Base-by-base conservation (phyloP, 495 filamentous ascomycete species). In the Jackrogersella minutella region DNA sequence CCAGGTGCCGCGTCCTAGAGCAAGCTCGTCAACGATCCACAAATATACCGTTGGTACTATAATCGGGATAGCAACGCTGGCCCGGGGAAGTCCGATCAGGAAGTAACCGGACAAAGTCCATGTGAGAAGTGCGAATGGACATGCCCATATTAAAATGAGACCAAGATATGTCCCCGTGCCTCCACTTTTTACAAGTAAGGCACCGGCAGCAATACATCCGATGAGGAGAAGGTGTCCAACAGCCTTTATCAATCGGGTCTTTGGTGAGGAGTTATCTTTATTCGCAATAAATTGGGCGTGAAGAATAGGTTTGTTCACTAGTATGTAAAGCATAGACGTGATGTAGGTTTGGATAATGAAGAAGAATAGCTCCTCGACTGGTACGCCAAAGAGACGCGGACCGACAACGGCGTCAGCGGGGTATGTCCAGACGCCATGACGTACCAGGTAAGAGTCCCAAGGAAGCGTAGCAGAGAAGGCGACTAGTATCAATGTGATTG, bases 301-400 rank as follows among this genome's bases (percentile, higher is more conserved):
- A 17, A 91, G 84, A 13, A 86, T 74, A 22, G 85, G 80, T 64
- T 88, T 90, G 72, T 82, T 91, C 5, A 86, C 65, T 2, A 91
- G 74, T 7, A 87, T 76, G 70, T 91, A 91, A 19, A 90, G 68
- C 26, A 90, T 71, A 2, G 83, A 82, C 4, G 88, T 90, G 70
- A 82, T 88, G 70, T 90, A 91, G 5, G 88, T 91, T 72, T 91
- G 89, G 30, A 91, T 84, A n/a, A 90, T 72, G 73, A 91, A 91
- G 80, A 91, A 91, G 75, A 90, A 90, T 19, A 90, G 62, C 66
- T 91, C 89, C 70, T 91, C 89, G 2, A 81, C 63, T 0, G 89
- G 89, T 47, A 91, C 86, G 5, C 71, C 71, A 67, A 85, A 84
- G 16, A 90, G 71, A 1, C 76, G 84, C 13, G 76, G 80, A 1